Percentiles rank a stretch among this genome's conserved stretches.
These are phyloP conservation scores for Fusarium beomiforme DNA, from an alignment of 2,329 filamentous ascomycete species.

Conservation along the genomic window DNA sequence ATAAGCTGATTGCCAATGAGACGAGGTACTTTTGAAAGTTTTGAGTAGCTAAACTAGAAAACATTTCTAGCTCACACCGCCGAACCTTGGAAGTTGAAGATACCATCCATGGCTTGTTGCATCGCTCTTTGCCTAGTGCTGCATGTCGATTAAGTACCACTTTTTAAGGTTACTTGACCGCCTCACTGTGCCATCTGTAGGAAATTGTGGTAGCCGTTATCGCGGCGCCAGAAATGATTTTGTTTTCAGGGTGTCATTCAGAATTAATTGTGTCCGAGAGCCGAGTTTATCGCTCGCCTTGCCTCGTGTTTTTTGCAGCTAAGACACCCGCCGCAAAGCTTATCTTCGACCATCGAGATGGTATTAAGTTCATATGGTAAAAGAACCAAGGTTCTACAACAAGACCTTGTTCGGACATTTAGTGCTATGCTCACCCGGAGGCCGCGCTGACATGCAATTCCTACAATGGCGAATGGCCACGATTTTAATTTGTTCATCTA, in stretches of 20 bases:
- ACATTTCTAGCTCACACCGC: not conserved
- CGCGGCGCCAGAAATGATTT: no score
- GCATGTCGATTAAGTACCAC: not conserved
- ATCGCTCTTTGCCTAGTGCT: not conserved
- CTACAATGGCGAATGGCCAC: no score
- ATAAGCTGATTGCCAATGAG: not conserved
- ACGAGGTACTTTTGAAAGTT: not conserved
- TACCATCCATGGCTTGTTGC: not conserved
- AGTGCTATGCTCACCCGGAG: no score
- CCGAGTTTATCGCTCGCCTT: no score
- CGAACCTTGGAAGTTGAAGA: accelerated
- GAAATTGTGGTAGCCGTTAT: no score
- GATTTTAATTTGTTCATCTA: accelerated
- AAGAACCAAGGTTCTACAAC: accelerated
- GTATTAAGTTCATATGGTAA: accelerated
- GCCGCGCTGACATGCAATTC: no score
- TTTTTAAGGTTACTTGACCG: not conserved
- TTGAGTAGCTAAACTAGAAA: not conserved
- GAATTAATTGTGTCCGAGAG: no score
- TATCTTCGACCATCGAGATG: not conserved
- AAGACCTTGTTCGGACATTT: not conserved
- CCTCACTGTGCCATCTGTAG: not conserved
- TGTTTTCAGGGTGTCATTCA: no score
- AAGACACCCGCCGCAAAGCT: not conserved
- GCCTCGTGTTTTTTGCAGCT: not conserved